Base-by-base conservation (phyloP, 768 basidiomycete genomes). In the Xerocomellus chrysenteron region DNA sequence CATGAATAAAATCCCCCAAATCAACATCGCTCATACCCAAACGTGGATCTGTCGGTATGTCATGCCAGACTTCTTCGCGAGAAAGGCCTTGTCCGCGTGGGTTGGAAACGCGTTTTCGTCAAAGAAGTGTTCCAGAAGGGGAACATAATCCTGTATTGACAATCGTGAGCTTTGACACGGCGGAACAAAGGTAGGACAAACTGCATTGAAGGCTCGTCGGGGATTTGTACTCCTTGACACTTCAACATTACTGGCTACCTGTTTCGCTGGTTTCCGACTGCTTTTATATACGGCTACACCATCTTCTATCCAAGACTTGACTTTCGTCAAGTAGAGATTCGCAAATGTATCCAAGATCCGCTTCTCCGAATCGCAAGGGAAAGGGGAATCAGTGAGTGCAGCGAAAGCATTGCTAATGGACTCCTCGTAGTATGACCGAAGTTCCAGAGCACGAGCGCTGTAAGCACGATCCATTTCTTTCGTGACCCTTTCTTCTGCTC, bases 1-100 rank as follows among this genome's bases (percentile, higher is more conserved):
- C 10, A 37, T 42, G 13, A 30, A 12, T 33, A 30, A 21, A 12
- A 16, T 16, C 21, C 14, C 43, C 13, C 9, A 8, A 5, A 14
- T 47, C 4, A 33, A 32, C 8, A 10, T 16, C 32, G 35, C 5
- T 33, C 30, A 30, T 37, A 52, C 53, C 54, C 54, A 55, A 3
- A 55, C 54, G 21, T 55, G 54, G 17, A 55, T 55, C 4, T 54
- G 53, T 35, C 54, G 39, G 40, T 55, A 55, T 5, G 39, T 28
- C 54, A 55, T 55, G 2, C 13, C 13, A 8, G 54, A 55, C 19
- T 55, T 55, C 8, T 55, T 50, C 3, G 54, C 54, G 9, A 55
- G 47, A 28, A 55, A 51, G 8, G 17, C 16, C 8, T 55, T 55
- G 24, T 55, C 54, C 9, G 40, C 54, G 4, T 55, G 47, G 0